These are phyloP conservation scores for Fraxinus floribunda DNA, from an alignment of 305 asterid genomes.

Conservation along the genomic window DNA sequence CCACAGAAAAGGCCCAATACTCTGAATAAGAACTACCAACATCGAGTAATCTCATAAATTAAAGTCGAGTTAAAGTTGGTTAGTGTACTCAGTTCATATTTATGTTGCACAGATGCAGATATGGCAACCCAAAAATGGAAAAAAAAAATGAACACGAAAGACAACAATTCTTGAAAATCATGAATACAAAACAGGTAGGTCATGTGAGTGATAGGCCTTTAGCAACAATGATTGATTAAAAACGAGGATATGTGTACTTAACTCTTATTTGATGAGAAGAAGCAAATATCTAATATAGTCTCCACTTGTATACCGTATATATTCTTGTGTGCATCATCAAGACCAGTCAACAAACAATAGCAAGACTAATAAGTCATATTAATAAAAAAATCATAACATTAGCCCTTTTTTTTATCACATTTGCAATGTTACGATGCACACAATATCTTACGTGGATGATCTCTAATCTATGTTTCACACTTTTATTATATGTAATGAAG, in stretches of 20 bases:
- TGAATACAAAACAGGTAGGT: not conserved
- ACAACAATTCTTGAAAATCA: not conserved
- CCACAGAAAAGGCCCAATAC: not conserved
- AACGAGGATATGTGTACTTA: not conserved
- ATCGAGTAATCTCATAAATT: not conserved
- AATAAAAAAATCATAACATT: not conserved
- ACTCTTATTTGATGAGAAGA: not conserved
- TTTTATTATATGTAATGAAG: not conserved
- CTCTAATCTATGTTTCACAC: not conserved
- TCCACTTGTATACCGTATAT: not conserved
- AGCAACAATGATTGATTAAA: not conserved
- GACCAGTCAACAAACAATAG: not conserved
- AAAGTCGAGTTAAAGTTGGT: not conserved
- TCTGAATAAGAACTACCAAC: not conserved
- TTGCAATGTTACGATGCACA: not conserved
- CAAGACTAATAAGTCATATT: not conserved
- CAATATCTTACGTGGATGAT: not conserved
- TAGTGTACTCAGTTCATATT: not conserved
- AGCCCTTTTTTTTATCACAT: not conserved
- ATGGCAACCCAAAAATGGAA: not conserved
- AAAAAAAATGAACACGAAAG: not conserved
- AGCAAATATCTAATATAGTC: not conserved
- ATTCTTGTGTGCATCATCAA: not conserved
- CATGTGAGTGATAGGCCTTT: not conserved
- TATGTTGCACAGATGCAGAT: not conserved